These are phyloP conservation scores for Quercus tomentella DNA, from an alignment of 331 rosid genomes.

Conservation along the genomic window DNA sequence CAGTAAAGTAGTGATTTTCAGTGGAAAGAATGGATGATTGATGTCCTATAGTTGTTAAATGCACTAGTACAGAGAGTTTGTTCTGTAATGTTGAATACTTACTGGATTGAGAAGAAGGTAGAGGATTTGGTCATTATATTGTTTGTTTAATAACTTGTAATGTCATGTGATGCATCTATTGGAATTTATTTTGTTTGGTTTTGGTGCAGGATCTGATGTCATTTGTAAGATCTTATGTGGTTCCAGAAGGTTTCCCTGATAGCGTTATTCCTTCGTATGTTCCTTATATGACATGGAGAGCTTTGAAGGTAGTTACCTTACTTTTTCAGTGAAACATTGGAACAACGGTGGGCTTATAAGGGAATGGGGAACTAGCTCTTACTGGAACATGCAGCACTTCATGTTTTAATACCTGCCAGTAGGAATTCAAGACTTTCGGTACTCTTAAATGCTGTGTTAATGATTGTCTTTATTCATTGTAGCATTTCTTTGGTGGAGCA, in stretches of 20 bases:
- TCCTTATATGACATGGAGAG: conserved; percentile 97
- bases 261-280: conserved; percentile 88
- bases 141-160: background rate
- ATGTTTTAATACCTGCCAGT: no score
- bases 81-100: background rate
- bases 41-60: background rate
- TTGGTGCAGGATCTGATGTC: conserved; percentile 51
- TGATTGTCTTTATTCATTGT: background rate
- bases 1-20: no score
- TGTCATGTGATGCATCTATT: no score
- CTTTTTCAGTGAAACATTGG: background rate
- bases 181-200: background rate
- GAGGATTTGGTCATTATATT: background rate
- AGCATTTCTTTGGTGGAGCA: conserved; percentile 99
- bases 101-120: background rate
- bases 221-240: conserved; percentile 75
- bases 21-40: no score
- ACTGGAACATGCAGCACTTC: no score
- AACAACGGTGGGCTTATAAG: background rate
- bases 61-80: background rate
- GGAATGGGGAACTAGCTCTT: background rate
- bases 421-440: background rate
- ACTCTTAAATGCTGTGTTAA: background rate
- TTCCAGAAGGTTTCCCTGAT: conserved; percentile 87
- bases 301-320: conserved; percentile 63